Percentiles rank a stretch among this genome's conserved stretches.
Conservation (phyloP, 441 rosid genomes). For the Arabidopsis hybrid region DNA sequence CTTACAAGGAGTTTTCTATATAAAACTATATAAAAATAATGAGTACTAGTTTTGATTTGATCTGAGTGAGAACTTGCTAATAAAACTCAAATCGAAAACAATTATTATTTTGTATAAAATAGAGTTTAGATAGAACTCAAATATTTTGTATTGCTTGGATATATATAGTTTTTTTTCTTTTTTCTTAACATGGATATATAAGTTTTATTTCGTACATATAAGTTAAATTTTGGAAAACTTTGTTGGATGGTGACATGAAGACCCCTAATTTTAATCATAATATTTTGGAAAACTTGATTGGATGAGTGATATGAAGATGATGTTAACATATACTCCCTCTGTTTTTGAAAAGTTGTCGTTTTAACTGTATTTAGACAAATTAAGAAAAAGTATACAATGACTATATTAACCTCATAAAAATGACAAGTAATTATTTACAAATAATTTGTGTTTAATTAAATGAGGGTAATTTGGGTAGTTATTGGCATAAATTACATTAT, state of each 20-base stretch:
- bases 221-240: neutral
- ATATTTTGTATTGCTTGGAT: neutral
- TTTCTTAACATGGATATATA: too few species aligned
- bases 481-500: too few species aligned
- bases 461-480: too few species aligned
- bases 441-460: too few species aligned
- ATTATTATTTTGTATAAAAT: neutral
- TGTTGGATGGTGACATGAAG: neutral
- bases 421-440: too few species aligned
- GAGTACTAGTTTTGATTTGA: neutral
- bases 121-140: neutral
- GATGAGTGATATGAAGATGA: conserved; percentile 25
- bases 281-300: neutral
- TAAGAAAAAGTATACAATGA: too few species aligned
- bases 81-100: neutral
- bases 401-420: too few species aligned
- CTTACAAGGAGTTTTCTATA: neutral
- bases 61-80: neutral
- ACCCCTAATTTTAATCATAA: neutral
- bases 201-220: neutral
- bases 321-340: neutral
- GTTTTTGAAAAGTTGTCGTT: too few species aligned
- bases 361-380: too few species aligned
- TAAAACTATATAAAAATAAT: neutral
- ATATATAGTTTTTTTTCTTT: neutral